Evolutionary conservation across 257 asterid species (phyloP), one percentile per base, ranked within the genome.

Genomic region (Primulina eburnea): DNA sequence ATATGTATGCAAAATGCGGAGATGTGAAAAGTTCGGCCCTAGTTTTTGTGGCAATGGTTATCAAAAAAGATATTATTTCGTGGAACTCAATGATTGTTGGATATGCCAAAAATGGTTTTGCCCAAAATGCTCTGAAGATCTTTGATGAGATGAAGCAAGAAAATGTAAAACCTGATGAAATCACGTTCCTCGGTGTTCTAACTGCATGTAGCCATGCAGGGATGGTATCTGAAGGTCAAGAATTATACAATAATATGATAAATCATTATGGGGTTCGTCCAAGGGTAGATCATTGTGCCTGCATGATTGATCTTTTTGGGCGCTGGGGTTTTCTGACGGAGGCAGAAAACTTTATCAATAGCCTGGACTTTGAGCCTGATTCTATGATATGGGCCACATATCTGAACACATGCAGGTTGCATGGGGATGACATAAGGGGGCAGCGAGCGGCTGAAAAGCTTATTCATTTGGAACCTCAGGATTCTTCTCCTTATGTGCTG

Each of bases 1-100:
- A 93, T 76, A 93, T 93, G 99, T 93, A 93, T 65, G 96, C 97
- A 53, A 93, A 93, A 81, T 90, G 97, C 77, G 99, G 99, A 69
- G 97, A 93, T 64, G 81, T 90, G 73, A 65, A 75, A 59, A 77
- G 91, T 65, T 90, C 99, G 14, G 69, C 83, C 24, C 84, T 56
- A 53, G 87, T 88, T 43, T 93, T 93, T 47, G 34, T 56, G 20
- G 95, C 89, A 71, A 90, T 90, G 96, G 68, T 9, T 40, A 77
- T 72, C 77, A 89, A 77, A 80, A 82, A 80, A 66, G 95, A 85
- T 61, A 84, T 87, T 21, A 77, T 43, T 43, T 43, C n/a, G 6
- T 93, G 97, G 99, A 93, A 90, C 65, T 90, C 97, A 5, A 84
- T 93, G 92, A 90, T 90, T 62, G 90, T 86, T 56, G 99, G 96